phyloP scores from a whole-genome alignment of 2,329 filamentous ascomycete species.

The Penicillium sclerotigenum region DNA sequence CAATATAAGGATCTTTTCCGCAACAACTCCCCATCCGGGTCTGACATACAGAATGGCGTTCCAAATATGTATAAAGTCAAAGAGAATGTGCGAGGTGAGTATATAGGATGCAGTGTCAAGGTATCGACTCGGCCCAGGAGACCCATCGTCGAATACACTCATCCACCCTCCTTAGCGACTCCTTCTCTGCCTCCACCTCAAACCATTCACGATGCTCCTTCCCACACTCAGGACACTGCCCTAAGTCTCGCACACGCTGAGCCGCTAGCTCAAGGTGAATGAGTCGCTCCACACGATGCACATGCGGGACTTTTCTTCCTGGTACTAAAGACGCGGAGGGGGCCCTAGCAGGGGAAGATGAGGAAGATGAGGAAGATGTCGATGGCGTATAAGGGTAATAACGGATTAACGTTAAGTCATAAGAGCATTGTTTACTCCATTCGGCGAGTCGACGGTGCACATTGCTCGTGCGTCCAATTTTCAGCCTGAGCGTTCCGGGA shows the following conservation, averaged over 20 bases:
- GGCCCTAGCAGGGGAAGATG: conserved; percentile 15
- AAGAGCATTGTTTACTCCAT: conserved; percentile 90
- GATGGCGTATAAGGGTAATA: conserved; percentile 74
- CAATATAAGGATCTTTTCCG: too few relatives aligned
- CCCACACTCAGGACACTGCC: conserved; percentile 72
- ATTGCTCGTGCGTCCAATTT: conserved; percentile 69
- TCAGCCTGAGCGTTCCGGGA: conserved; percentile 62
- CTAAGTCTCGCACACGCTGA: conserved; percentile 54
- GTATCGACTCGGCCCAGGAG: conserved; percentile 64
- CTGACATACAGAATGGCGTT: not conserved
- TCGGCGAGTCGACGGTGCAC: conserved; percentile 88
- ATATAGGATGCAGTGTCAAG: not conserved
- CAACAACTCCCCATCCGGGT: not conserved
- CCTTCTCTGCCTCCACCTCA: conserved; percentile 71
- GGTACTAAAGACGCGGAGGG: conserved; percentile 23
- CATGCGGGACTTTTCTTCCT: conserved; percentile 72
- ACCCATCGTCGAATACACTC: conserved; percentile 81
- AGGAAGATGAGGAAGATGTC: conserved; percentile 23
- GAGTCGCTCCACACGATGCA: conserved; percentile 81
- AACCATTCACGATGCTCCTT: conserved; percentile 94
- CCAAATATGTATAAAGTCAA: not conserved
- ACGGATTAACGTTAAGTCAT: conserved; percentile 79
- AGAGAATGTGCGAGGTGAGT: too few relatives aligned
- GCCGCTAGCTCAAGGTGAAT: conserved; percentile 82
- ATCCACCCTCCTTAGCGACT: conserved; percentile 66